Conservation (phyloP, 2,329 filamentous ascomycete genomes). For the Xylaria sp. region DNA sequence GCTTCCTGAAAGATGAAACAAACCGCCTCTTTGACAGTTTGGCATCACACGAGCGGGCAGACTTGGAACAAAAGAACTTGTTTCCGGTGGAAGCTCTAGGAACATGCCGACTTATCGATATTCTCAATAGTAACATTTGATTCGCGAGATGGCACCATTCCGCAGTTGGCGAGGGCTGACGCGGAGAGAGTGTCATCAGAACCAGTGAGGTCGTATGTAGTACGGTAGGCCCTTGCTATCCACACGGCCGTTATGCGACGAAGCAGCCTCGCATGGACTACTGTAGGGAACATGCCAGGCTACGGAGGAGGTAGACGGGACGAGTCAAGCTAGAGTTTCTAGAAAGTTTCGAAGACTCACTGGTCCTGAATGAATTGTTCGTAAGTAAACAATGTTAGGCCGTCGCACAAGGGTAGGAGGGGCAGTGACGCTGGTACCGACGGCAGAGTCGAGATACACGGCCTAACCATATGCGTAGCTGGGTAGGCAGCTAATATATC, state of each 20-base stretch:
- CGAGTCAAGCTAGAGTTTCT: conserved; percentile 1
- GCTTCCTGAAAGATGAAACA: background rate
- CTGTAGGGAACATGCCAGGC: too few species aligned
- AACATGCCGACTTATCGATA: background rate
- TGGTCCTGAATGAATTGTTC: conserved; percentile 7
- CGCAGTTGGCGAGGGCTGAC: conserved; percentile 3
- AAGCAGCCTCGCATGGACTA: background rate
- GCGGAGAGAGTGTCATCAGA: too few species aligned
- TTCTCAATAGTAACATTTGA: background rate
- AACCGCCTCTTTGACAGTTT: conserved; percentile 4
- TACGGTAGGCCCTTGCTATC: too few species aligned
- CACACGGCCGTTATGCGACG: too few species aligned
- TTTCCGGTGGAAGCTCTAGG: background rate
- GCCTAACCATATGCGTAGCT: too few species aligned
- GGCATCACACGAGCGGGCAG: background rate
- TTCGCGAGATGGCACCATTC: background rate
- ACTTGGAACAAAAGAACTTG: background rate
- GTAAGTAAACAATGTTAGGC: conserved; percentile 8
- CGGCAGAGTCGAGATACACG: background rate
- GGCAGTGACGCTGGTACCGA: background rate
- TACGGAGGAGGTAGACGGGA: background rate
- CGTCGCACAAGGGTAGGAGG: background rate
- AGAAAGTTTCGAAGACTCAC: background rate
- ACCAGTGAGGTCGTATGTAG: too few species aligned
- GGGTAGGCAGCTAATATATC: conserved; percentile 8